A percentile compares a stretch with the other conserved stretches of the same genome.
Conservation (phyloP, 352 stramenopile species). For the Pythium insidiosum region DNA sequence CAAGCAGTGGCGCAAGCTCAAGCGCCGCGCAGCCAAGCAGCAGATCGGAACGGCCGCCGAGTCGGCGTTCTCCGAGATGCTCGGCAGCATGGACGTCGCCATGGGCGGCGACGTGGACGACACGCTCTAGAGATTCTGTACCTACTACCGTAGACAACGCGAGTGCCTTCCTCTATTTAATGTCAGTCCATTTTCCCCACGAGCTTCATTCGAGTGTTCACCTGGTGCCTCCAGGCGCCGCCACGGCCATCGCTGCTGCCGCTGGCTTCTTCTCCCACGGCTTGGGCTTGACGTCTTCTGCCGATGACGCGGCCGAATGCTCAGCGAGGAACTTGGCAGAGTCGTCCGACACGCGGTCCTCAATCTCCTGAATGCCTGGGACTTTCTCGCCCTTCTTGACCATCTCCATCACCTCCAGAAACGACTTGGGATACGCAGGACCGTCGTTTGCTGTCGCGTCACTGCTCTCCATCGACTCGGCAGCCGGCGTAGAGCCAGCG, state of each 20-base stretch:
- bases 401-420: slow-evolving; percentile 68
- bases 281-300: no score
- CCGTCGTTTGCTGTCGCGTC: slow-evolving; percentile 5
- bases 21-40: slow-evolving; percentile 49
- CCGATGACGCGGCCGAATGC: no score
- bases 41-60: slow-evolving; percentile 46
- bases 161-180: no score
- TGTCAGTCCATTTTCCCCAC: no score
- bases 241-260: no score
- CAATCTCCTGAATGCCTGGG: slow-evolving; percentile 65
- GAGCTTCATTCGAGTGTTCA: no score
- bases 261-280: no score
- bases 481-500: background rate
- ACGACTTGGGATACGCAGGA: slow-evolving; percentile 57
- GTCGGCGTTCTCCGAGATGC: slow-evolving; percentile 47
- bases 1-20: slow-evolving; percentile 74
- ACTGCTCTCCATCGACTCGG: background rate
- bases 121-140: no score
- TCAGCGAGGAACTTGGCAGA: slow-evolving; percentile 16
- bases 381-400: slow-evolving; percentile 64
- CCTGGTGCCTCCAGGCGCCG: no score
- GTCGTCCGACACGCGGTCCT: slow-evolving; percentile 67
- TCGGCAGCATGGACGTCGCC: slow-evolving; percentile 40
- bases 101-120: slow-evolving; percentile 15
- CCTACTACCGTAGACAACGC: no score